Conservation (phyloP, 2,329 filamentous ascomycete genomes). For the Cryphonectria parasitica region DNA sequence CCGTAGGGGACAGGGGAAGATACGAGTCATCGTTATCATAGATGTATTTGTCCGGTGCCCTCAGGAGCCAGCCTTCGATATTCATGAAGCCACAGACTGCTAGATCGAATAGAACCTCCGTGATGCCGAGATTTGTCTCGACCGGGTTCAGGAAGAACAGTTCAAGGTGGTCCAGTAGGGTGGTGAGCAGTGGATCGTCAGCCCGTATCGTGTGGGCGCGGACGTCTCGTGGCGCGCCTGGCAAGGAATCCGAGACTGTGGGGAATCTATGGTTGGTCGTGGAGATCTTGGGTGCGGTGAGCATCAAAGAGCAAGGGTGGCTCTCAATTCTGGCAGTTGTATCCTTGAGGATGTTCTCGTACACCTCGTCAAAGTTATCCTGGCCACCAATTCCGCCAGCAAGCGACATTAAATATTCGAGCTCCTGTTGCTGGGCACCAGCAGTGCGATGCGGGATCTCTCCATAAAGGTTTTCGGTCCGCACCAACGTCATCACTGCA, state of each 20-base stretch:
- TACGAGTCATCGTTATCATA: conserved; percentile 52
- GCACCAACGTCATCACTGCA: conserved; percentile 75
- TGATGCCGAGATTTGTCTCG: conserved; percentile 87
- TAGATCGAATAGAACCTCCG: conserved; percentile 79
- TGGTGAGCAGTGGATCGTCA: conserved; percentile 66
- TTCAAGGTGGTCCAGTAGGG: conserved; percentile 71
- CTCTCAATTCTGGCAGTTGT: conserved; percentile 69
- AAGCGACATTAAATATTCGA: conserved; percentile 71
- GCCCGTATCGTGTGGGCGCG: conserved; percentile 64
- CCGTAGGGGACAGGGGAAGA: conserved; percentile 26
- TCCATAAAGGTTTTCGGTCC: conserved; percentile 62
- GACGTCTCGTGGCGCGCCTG: conserved; percentile 64
- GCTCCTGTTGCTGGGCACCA: conserved; percentile 75
- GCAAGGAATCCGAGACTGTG: conserved; percentile 57
- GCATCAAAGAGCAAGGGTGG: conserved; percentile 71
- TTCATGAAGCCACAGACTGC: conserved; percentile 83
- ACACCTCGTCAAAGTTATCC: conserved; percentile 72
- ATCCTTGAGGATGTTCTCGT: conserved; percentile 73
- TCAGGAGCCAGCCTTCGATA: conserved; percentile 87
- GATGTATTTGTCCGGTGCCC: conserved; percentile 67
- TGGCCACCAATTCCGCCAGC: conserved; percentile 71
- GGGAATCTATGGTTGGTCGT: conserved; percentile 61
- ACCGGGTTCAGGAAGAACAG: conserved; percentile 89
- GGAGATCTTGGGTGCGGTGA: conserved; percentile 65
- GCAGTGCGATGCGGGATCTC: conserved; percentile 64